Evolutionary conservation across 2,329 filamentous ascomycete genomes (phyloP), one percentile per base, ranked within the genome.

Genomic region (Phaeosphaeria sp.): DNA sequence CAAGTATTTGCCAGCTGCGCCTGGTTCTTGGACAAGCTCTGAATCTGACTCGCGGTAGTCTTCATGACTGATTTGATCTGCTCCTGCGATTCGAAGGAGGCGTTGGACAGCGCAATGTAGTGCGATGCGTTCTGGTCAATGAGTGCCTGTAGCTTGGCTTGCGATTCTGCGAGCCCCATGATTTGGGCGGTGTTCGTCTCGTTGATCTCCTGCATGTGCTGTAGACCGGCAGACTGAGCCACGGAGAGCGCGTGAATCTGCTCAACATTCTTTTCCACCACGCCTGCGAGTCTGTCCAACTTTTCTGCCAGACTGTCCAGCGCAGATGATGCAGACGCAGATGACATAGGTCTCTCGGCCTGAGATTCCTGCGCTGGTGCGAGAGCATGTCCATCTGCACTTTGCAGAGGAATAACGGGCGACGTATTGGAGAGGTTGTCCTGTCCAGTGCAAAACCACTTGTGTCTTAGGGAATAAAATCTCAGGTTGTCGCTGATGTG

Each of bases 161-260:
- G 74, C 9, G 65, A 63, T 36, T 73, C 71, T 2, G 72, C 66
- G 1, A 76, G 68, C 2, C 64, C 64, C 55, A 75, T 76, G 54
- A 76, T 75, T 53, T 76, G 74, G 5, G 69, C 67, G 20, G 63
- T 64, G 51, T 72, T 75, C 6, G 72, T 69, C 47, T 76, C 73
- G 49, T 74, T 75, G 59, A 76, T 75, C 45, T 75, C 71, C 45
- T 76, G 74, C 74, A 76, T 76, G 44, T 64, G 65, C 50, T 73
- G 67, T 2, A 76, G 65, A 6, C 74, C 74, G 1, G 63, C 64
- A 9, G 72, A 74, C 44, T 76, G 74, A 9, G 73, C 74, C 8
- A 75, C 73, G 2, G 62, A 67, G 6, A 76, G 68, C 5, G 74
- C 74, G 4, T 66, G 66, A 25, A 76, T 75, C 21, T 74, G 72